A percentile compares a stretch with the other conserved stretches of the same genome.
These are phyloP conservation scores for Fusarium sulawesiense DNA, from an alignment of 2,329 filamentous ascomycete genomes.

Conservation along the genomic window DNA sequence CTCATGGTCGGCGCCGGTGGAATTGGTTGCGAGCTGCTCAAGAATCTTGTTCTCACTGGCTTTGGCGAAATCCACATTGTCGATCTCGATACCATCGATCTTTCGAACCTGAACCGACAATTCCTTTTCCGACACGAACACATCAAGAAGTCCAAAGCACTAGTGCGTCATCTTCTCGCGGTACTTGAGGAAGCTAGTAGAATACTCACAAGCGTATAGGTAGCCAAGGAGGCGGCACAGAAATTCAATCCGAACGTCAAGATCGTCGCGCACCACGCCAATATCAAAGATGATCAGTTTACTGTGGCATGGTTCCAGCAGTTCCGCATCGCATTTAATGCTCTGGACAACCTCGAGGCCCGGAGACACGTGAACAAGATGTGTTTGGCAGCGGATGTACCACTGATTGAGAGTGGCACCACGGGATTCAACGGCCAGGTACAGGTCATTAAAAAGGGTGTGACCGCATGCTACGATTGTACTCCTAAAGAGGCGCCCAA, in stretches of 20 bases:
- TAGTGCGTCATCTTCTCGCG: conserved; percentile 66
- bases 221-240: conserved; percentile 90
- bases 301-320: conserved; percentile 86
- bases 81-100: conserved; percentile 97
- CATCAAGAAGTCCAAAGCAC: conserved; percentile 95
- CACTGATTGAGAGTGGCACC: conserved; percentile 94
- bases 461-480: conserved; percentile 97
- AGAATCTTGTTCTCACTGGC: conserved; percentile 91
- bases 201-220: conserved; percentile 60
- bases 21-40: conserved; percentile 96
- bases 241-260: conserved; percentile 90
- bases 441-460: conserved; percentile 92
- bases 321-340: conserved; percentile 94
- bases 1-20: conserved; percentile 96
- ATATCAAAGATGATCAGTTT: conserved; percentile 92
- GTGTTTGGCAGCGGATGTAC: conserved; percentile 91
- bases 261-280: conserved; percentile 89
- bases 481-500: conserved; percentile 90
- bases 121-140: conserved; percentile 97
- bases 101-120: conserved; percentile 97
- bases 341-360: conserved; percentile 94
- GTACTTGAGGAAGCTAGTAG: conserved; percentile 3
- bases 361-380: conserved; percentile 96
- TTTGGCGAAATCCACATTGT: conserved; percentile 95
- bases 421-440: conserved; percentile 98